Evolutionary conservation across 257 asterid species (phyloP), one percentile per base, ranked within the genome.

Genomic region (Solanum bulbocastanum): DNA sequence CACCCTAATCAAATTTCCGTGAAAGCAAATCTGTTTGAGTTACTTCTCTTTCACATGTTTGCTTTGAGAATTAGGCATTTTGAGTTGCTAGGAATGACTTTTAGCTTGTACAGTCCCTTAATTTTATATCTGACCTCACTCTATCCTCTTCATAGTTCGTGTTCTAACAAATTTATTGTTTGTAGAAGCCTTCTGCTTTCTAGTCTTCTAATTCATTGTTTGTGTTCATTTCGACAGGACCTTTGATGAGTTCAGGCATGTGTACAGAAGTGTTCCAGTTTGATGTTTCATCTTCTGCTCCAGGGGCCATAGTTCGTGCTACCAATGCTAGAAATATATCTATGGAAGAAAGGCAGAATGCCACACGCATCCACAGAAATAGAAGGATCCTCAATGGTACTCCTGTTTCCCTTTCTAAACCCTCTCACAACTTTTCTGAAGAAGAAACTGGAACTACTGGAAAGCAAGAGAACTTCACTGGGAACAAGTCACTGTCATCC

Each of bases 211-310:
- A 88, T 65, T 25, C 5, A 6, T 27, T 18, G 27, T 85, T 46
- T 30, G 46, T 87, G 60, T 46, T 90, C 36, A 12, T 86, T 30
- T 27, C n/a, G 87, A 88, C 93, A 97, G 99, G 98, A 62, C 98
- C 99, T 65, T 93, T 97, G 98, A 89, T 97, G 88, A 96, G 98
- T 56, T 93, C 98, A 4, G 99, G 98, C 86, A 93, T 95, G 99
- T 97, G 99, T 88, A 94, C 95, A 16, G 99, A 97, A 91, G 99
- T 96, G 25, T 97, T 97, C 97, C 98, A 96, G 92, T 97, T 97
- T 52, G 99, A 97, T 10, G 94, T 91, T 6, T 96, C 98, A 72
- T 93, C 96, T 37, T 93, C 94, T 75, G 86, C 93, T 20, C 87
- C 95, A n/a, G 95, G 94, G 88, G 96, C 95, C 92, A 93, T 96